A percentile compares a stretch with the other conserved stretches of the same genome.
Conservation (phyloP, 768 basidiomycete species). For the Boletus sp. region DNA sequence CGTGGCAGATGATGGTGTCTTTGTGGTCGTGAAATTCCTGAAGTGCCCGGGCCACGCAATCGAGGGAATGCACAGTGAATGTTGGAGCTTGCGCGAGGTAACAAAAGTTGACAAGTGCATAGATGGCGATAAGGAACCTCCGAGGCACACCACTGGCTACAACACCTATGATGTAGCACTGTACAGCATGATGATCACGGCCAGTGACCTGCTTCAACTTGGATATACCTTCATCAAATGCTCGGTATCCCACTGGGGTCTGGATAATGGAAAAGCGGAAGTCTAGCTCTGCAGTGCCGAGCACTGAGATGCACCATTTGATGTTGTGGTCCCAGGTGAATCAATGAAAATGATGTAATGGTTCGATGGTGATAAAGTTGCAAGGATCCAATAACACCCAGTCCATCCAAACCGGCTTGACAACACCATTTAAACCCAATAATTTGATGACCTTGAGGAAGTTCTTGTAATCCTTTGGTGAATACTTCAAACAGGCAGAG, state of each 20-base stretch:
- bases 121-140: neutral
- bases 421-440: neutral
- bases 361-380: neutral
- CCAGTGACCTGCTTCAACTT: neutral
- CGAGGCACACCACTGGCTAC: neutral
- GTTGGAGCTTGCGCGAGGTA: neutral
- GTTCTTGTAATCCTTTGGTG: neutral
- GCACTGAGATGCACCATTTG: neutral
- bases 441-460: neutral
- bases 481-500: neutral
- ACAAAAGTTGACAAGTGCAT: neutral
- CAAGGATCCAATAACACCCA: neutral
- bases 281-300: neutral
- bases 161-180: neutral
- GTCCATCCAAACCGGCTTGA: neutral
- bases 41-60: neutral
- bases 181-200: neutral
- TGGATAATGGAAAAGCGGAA: neutral
- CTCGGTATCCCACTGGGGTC: neutral
- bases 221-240: neutral
- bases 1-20: neutral
- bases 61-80: neutral
- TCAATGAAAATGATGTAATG: constrained; percentile 1
- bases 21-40: neutral
- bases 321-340: constrained; percentile 1